Percentiles rank a stretch among this genome's conserved stretches.
Evolutionary conservation across 345 rosid genomes (phyloP).

Genomic region (Salix suchowensis): DNA sequence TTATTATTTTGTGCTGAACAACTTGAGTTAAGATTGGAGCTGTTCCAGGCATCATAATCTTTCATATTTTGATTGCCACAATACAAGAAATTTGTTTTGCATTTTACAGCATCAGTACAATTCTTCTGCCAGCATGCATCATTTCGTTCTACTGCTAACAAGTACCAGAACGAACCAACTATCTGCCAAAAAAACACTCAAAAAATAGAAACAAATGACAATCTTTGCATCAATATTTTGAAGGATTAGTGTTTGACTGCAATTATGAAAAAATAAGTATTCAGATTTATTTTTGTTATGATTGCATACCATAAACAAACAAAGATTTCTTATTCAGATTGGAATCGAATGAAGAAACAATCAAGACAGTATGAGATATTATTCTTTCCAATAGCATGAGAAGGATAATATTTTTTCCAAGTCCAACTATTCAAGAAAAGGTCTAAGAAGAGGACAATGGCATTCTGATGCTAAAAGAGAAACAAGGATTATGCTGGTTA

Average conservation of each 20-base stretch:
- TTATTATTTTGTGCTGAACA: conserved; percentile 40
- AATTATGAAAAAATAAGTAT: background rate
- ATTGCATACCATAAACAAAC: too few relatives aligned
- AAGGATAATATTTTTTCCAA: background rate
- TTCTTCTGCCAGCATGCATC: conserved; percentile 70
- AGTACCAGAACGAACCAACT: conserved; percentile 94
- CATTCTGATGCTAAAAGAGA: background rate
- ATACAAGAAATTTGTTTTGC: conserved; percentile 52
- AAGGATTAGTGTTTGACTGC: background rate
- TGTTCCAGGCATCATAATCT: conserved; percentile 52
- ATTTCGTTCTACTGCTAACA: conserved; percentile 75
- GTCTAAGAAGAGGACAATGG: background rate
- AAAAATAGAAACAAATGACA: background rate
- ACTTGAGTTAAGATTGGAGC: conserved; percentile 22
- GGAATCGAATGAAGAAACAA: too few relatives aligned
- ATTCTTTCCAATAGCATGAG: too few relatives aligned
- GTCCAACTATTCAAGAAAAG: background rate
- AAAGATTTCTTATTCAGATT: too few relatives aligned
- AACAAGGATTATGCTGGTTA: background rate
- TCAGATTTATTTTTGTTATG: background rate
- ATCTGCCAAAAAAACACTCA: conserved; percentile 38
- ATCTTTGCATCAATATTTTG: background rate
- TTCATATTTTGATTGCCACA: conserved; percentile 56
- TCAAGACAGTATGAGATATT: too few relatives aligned
- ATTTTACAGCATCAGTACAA: conserved; percentile 29